These are phyloP conservation scores for Pseudomicrostroma phylloplanum DNA, from an alignment of 1,284 basidiomycete species.

Conservation along the genomic window DNA sequence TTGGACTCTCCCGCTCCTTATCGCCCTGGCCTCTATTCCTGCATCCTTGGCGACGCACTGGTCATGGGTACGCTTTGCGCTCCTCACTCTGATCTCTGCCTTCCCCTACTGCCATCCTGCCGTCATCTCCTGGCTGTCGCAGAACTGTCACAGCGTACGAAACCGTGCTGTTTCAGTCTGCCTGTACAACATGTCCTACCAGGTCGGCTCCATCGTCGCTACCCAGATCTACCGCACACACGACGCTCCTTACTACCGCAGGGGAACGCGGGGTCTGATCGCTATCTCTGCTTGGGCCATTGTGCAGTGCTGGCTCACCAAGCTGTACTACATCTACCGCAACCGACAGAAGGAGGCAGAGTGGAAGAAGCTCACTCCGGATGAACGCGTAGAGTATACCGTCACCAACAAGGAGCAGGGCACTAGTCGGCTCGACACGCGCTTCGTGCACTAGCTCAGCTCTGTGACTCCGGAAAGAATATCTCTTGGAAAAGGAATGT, in stretches of 20 bases:
- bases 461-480: too few relatives aligned
- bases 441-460: conserved; percentile 22
- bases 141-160: conserved; percentile 26
- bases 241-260: conserved; percentile 29
- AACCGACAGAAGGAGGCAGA: conserved; percentile 21
- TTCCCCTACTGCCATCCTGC: conserved; percentile 29
- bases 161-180: conserved; percentile 26
- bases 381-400: conserved; percentile 27
- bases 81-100: conserved; percentile 22
- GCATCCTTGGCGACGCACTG: conserved; percentile 18
- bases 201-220: conserved; percentile 24
- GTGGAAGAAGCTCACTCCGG: conserved; percentile 18
- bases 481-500: too few relatives aligned
- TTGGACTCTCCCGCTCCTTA: conserved; percentile 16
- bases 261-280: conserved; percentile 26
- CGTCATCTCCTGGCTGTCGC: conserved; percentile 17
- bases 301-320: conserved; percentile 23
- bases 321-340: conserved; percentile 26
- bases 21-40: conserved; percentile 17
- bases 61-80: conserved; percentile 24
- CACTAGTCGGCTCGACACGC: conserved; percentile 21
- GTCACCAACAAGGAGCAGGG: conserved; percentile 28
- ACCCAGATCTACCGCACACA: conserved; percentile 28
- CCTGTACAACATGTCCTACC: conserved; percentile 38
- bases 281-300: conserved; percentile 16